phyloP scores from a whole-genome alignment of 495 filamentous ascomycete genomes.

The Schizothecium vesticola region DNA sequence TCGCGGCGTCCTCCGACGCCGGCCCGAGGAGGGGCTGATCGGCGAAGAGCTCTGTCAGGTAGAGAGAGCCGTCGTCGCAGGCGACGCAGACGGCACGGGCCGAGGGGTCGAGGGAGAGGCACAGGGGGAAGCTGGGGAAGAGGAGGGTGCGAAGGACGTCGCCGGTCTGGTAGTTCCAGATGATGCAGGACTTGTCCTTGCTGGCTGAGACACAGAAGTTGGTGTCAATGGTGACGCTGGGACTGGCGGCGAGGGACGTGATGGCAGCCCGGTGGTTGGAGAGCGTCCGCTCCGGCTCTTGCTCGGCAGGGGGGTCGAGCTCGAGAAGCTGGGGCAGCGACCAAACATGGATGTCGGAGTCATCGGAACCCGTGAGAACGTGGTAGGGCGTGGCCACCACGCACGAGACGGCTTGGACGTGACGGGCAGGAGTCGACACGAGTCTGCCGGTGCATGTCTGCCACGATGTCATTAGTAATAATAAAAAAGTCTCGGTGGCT shows the following conservation, averaged over 20 bases:
- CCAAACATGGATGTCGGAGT: slow-evolving; percentile 89
- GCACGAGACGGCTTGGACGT: slow-evolving; percentile 78
- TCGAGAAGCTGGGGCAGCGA: slow-evolving; percentile 66
- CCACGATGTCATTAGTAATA: slow-evolving; percentile 2
- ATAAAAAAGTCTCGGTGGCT: not conserved
- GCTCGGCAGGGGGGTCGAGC: slow-evolving; percentile 46
- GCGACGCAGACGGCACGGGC: slow-evolving; percentile 78
- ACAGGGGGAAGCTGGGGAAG: slow-evolving; percentile 64
- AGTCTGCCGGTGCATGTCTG: slow-evolving; percentile 81
- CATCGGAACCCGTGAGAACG: slow-evolving; percentile 79
- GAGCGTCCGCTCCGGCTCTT: slow-evolving; percentile 60
- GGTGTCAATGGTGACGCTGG: slow-evolving; percentile 55
- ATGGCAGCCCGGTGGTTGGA: slow-evolving; percentile 77
- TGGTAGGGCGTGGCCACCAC: slow-evolving; percentile 70
- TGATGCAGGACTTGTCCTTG: slow-evolving; percentile 72
- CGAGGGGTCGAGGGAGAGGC: slow-evolving; percentile 72
- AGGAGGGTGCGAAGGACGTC: slow-evolving; percentile 71
- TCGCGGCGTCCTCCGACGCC: slow-evolving; percentile 44
- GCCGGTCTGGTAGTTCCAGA: slow-evolving; percentile 85
- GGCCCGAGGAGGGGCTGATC: slow-evolving; percentile 54
- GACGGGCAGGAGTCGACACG: slow-evolving; percentile 78
- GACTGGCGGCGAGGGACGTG: slow-evolving; percentile 61
- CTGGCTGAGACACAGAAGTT: slow-evolving; percentile 75
- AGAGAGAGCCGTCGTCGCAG: slow-evolving; percentile 77
- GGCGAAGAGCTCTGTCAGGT: slow-evolving; percentile 69